These are phyloP conservation scores for Coix lacrymajobi DNA, from an alignment of 176 grass and related monocot species.

Conservation along the genomic window DNA sequence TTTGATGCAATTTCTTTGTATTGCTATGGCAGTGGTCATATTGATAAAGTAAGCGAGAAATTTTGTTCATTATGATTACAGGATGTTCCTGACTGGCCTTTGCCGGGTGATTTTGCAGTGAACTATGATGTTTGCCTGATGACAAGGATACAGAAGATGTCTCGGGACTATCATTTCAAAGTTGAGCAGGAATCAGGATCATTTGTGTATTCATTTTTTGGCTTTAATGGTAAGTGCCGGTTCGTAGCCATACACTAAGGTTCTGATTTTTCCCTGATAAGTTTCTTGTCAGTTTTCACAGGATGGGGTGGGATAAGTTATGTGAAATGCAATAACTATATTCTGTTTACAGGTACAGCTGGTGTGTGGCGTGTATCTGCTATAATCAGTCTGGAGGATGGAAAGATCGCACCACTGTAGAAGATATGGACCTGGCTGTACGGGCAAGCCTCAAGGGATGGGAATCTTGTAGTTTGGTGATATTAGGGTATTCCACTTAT, in stretches of 20 bases:
- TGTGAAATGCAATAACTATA: not conserved
- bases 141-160: conserved; percentile 99
- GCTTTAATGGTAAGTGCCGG: conserved; percentile 72
- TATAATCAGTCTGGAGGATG: conserved; percentile 89
- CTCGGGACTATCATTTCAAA: conserved; percentile 96
- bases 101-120: conserved; percentile 85
- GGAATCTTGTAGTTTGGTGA: conserved; percentile 90
- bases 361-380: conserved; percentile 90
- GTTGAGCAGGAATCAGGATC: conserved; percentile 96
- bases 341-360: conserved; percentile 64
- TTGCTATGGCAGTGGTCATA: conserved; percentile 11
- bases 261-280: conserved; percentile 1
- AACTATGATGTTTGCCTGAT: conserved; percentile 81
- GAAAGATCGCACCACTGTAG: conserved; percentile 94
- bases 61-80: conserved; percentile 55
- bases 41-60: conserved; percentile 41
- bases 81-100: conserved; percentile 68
- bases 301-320: not conserved
- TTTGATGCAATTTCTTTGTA: conserved; percentile 1
- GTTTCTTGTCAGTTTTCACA: not conserved
- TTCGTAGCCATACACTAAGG: not conserved
- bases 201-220: conserved; percentile 70
- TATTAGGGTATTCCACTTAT: conserved; percentile 59
- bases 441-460: conserved; percentile 70
- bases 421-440: conserved; percentile 97